phyloP scores from a whole-genome alignment of 1,139 yeast genomes.

The Yamadazyma atlantica region DNA sequence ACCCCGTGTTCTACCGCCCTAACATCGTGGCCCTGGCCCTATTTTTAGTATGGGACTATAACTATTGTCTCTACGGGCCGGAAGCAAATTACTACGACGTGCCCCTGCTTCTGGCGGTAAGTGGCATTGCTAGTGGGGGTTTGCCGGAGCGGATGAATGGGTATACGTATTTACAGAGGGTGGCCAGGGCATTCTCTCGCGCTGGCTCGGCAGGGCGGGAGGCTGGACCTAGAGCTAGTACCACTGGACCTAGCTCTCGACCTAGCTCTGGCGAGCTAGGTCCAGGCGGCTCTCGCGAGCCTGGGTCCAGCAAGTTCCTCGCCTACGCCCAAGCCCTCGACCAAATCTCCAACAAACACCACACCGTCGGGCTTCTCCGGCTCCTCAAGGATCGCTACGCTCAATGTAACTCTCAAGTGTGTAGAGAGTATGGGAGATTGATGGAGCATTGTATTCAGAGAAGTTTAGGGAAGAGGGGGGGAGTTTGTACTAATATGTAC shows the following conservation, averaged over 20 bases:
- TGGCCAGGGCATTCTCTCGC: conserved; percentile 37
- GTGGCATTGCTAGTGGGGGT: conserved; percentile 8
- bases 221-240: too few relatives aligned
- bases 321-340: conserved; percentile 15
- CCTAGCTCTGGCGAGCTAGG: too few relatives aligned
- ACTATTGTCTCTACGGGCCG: conserved; percentile 53
- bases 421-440: conserved; percentile 55
- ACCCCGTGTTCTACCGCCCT: conserved; percentile 54
- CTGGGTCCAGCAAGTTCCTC: conserved; percentile 11
- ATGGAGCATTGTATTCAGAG: conserved; percentile 55
- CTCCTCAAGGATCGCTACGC: conserved; percentile 28
- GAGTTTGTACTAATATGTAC: conserved; percentile 53
- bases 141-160: conserved; percentile 32
- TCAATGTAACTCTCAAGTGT: conserved; percentile 57
- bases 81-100: conserved; percentile 33
- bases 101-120: background rate
- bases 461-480: conserved; percentile 48
- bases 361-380: conserved; percentile 42
- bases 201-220: too few relatives aligned
- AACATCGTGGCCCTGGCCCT: conserved; percentile 53
- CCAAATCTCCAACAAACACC: conserved; percentile 20
- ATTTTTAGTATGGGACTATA: conserved; percentile 58
- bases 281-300: too few relatives aligned
- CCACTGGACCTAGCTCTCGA: too few relatives aligned
- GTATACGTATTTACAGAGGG: conserved; percentile 31